Evolutionary conservation across 805 yeast species (phyloP).

Genomic region (Wickerhamomyces pijperi): DNA sequence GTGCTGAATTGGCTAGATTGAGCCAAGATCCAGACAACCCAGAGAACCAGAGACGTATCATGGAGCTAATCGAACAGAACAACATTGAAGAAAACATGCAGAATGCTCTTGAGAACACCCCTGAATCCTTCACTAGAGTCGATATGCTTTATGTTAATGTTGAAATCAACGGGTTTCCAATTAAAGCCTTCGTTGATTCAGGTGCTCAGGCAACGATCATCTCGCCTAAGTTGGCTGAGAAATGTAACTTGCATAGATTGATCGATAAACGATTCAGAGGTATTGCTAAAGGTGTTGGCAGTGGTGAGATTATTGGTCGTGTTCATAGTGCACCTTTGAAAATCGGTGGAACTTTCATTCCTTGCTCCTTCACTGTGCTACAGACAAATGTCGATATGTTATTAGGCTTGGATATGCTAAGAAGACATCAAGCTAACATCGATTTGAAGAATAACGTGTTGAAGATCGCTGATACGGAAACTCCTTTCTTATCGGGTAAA

Average conservation of each 20-base stretch:
- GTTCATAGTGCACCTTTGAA: slow-evolving; percentile 83
- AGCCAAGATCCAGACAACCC: slow-evolving; percentile 63
- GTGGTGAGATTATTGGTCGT: slow-evolving; percentile 64
- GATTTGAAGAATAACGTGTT: slow-evolving; percentile 61
- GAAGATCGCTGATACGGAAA: slow-evolving; percentile 59
- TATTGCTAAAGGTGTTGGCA: slow-evolving; percentile 86
- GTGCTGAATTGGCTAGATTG: slow-evolving; percentile 31
- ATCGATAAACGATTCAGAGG: slow-evolving; percentile 77
- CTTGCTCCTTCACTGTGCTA: slow-evolving; percentile 61
- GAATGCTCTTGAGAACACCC: slow-evolving; percentile 76
- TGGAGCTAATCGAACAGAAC: slow-evolving; percentile 57
- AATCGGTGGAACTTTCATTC: slow-evolving; percentile 53
- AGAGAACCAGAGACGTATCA: slow-evolving; percentile 50
- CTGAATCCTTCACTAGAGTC: slow-evolving; percentile 79
- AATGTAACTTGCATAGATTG: slow-evolving; percentile 55
- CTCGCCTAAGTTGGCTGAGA: slow-evolving; percentile 65
- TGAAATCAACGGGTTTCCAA: slow-evolving; percentile 67
- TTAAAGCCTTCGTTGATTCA: slow-evolving; percentile 91
- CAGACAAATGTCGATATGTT: slow-evolving; percentile 67
- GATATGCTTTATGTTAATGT: slow-evolving; percentile 75
- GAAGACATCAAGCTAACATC: slow-evolving; percentile 74
- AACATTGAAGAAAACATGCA: slow-evolving; percentile 73
- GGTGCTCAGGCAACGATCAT: slow-evolving; percentile 91
- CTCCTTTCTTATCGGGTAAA: slow-evolving; percentile 60
- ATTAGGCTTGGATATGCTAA: slow-evolving; percentile 85